Percentiles rank a stretch among this genome's conserved stretches.
phyloP scores from a whole-genome alignment of 2,329 filamentous ascomycete species.

The Fusarium devonianum region DNA sequence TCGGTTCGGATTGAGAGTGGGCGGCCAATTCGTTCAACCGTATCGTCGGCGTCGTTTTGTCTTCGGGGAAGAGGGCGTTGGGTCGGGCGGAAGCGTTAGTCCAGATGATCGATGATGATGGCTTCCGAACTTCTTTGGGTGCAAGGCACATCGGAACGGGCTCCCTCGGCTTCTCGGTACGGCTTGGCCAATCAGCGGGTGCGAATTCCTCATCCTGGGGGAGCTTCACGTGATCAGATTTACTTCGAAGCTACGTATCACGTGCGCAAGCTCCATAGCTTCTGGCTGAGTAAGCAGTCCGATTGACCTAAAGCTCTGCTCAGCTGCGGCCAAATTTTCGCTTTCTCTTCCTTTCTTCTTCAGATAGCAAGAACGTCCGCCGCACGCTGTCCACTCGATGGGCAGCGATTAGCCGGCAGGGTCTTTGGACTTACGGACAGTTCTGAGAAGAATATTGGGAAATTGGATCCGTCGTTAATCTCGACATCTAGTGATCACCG shows the following conservation, averaged over 20 bases:
- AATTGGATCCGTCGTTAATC: slow-evolving; percentile 65
- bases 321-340: neutral
- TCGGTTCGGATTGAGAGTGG: slow-evolving; percentile 7
- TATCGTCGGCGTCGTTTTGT: slow-evolving; percentile 31
- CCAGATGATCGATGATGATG: slow-evolving; percentile 33
- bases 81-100: slow-evolving; percentile 2
- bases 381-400: slow-evolving; percentile 44
- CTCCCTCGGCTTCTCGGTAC: slow-evolving; percentile 54
- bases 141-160: slow-evolving; percentile 35
- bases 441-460: slow-evolving; percentile 54
- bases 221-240: slow-evolving; percentile 40
- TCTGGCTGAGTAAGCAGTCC: slow-evolving; percentile 23
- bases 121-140: slow-evolving; percentile 18
- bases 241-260: neutral
- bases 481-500: slow-evolving; percentile 55
- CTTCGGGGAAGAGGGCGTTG: slow-evolving; percentile 15
- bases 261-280: slow-evolving; percentile 32
- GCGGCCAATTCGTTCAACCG: slow-evolving; percentile 31
- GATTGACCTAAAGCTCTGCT: slow-evolving; percentile 20
- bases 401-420: slow-evolving; percentile 44
- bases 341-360: slow-evolving; percentile 45
- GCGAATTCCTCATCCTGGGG: slow-evolving; percentile 49
- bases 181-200: slow-evolving; percentile 49
- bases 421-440: slow-evolving; percentile 48
- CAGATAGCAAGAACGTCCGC: slow-evolving; percentile 62